phyloP scores from a whole-genome alignment of 2,329 filamentous ascomycete species.

The Trichoderma simmonsii region DNA sequence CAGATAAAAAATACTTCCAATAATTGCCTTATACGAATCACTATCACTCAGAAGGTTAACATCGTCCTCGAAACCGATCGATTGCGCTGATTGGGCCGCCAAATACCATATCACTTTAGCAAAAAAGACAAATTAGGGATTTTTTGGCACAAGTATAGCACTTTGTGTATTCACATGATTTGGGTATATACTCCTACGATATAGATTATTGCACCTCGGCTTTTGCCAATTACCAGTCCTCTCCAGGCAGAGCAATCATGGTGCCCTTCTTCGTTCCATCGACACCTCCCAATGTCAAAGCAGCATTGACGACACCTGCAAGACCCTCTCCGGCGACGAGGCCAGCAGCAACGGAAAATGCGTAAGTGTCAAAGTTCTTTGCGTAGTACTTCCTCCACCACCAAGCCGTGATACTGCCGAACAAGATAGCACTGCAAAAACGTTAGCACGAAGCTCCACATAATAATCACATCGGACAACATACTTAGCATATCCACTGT shows the following conservation, averaged over 20 bases:
- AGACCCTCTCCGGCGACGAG: conserved; percentile 62
- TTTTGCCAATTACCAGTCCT: conserved; percentile 4
- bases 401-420: conserved; percentile 51
- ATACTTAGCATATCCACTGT: conserved; percentile 46
- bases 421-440: conserved; percentile 44
- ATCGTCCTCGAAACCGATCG: background rate
- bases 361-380: conserved; percentile 52
- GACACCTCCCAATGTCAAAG: conserved; percentile 37
- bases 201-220: background rate
- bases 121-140: background rate
- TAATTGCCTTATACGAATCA: background rate
- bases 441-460: background rate
- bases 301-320: conserved; percentile 59
- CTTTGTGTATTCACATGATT: background rate
- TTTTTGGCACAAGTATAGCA: background rate
- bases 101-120: background rate
- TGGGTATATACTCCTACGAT: background rate
- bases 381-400: conserved; percentile 53
- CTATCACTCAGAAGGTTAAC: background rate
- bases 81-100: background rate
- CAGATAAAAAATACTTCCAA: background rate
- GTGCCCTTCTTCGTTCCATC: conserved; percentile 26
- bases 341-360: conserved; percentile 58
- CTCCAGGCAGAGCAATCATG: conserved; percentile 22
- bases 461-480: background rate